Evolutionary conservation across 179 eudicot genomes (phyloP), one percentile per base, ranked within the genome.

Genomic region (Pouteria campechiana): DNA sequence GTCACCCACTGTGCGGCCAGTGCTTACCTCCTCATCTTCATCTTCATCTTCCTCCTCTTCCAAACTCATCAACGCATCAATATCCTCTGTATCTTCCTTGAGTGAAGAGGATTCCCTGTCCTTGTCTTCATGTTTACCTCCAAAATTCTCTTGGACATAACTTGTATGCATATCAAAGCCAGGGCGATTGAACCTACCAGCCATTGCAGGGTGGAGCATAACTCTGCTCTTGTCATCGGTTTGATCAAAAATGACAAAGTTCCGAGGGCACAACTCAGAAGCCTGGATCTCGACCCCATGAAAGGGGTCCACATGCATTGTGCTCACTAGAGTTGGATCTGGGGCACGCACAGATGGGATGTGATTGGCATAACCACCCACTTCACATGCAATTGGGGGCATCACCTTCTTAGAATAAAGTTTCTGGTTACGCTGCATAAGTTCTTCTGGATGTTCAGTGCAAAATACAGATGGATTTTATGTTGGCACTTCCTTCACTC

Each of bases 1-100:
- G 21, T 57, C 36, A 31, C 48, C 65, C 19, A 50, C 37, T 11
- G 78, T 68, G 8, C 78, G 58, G 12, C 69, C 82, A 4, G 87
- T 75, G 67, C 87, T 78, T 37, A 78, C 67, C 48, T 54, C 82
- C n/a, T n/a, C n/a, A n/a, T n/a, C n/a, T n/a, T n/a, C n/a, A 7
- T 58, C 72, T 13, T 62, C 63, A 24, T 27, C 30, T 20, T 57
- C 65, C 18, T 67, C 62, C 17, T 61, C 49, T 29, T 70, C 79
- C 8, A 50, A 58, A 59, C 69, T 64, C 55, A 79, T 30, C 32
- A 79, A 49, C 24, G 77, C 74, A 67, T 79, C 67, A 31, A 79
- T 79, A 16, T 73, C 79, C 32, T 69, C 66, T 5, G 77, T 57
- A 54, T 76, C 78, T 57, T 79, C 80, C 23, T 63, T 48, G 12